Evolutionary conservation across 1,139 yeast genomes (phyloP), one percentile per base, ranked within the genome.

Genomic region (Sugiyamaella pinicola): DNA sequence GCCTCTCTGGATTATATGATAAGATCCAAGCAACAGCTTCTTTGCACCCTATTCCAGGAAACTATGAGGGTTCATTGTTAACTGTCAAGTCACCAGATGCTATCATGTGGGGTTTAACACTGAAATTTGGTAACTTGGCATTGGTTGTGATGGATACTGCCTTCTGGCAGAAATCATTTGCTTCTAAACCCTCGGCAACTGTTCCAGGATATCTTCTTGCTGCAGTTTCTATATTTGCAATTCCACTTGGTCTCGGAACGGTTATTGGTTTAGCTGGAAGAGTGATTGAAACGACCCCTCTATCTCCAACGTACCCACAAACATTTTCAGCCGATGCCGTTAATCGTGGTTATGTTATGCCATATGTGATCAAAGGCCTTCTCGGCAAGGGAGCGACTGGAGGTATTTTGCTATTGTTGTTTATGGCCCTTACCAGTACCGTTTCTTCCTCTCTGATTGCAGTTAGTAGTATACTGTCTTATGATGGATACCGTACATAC

Each of bases 201-300:
- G 74, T 88, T 63, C 89, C 91, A n/a, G 96, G 96, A 17, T 88
- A 88, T 67, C 83, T 87, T 28, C 71, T 86, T 58, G 96, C 96
- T 53, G 95, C 95, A n/a, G 68, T 88, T 51, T 84, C 91, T 0
- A 88, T 96, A 96, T 84, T 87, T 66, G 91, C 95, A 9, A 83
- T 88, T 59, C 96, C 96, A 35, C 84, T 84, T 73, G 78, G 86
- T 52, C 77, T 83, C 40, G 85, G 95, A 18, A 83, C 91, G 4
- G 84, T 93, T 7, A 77, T 87, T 85, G 96, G 96, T 6, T 75
- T 88, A 33, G 86, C 89, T 22, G 87, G 88, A 46, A 73, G 86
- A 58, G 83, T 87, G 15, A 74, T 87, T 53, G 91, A 87, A 71
- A 69, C 73, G 48, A 75, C 81, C 22, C 83, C 85, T 18, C 66